These are phyloP conservation scores for Phyllosticta paracitricarpa DNA, from an alignment of 2,329 filamentous ascomycete species.

Conservation along the genomic window DNA sequence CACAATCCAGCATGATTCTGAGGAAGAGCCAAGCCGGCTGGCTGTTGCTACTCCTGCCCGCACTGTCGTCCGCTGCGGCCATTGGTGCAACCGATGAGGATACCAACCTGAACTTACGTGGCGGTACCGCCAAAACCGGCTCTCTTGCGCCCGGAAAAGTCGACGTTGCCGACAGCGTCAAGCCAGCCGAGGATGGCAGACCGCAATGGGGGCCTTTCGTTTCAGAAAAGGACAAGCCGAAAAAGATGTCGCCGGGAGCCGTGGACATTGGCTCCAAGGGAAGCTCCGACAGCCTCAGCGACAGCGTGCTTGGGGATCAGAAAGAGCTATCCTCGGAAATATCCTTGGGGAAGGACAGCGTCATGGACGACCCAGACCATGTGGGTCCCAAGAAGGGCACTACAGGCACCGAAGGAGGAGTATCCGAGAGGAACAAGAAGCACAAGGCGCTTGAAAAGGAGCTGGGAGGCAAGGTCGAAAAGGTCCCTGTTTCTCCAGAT, in stretches of 20 bases:
- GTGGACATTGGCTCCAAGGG: background rate
- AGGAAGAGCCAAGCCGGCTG: slow-evolving; percentile 45
- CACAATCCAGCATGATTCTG: slow-evolving; percentile 47
- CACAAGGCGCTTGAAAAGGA: slow-evolving; percentile 57
- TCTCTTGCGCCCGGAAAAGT: slow-evolving; percentile 21
- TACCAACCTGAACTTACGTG: slow-evolving; percentile 5
- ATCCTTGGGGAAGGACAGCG: slow-evolving; percentile 51
- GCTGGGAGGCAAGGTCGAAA: slow-evolving; percentile 56
- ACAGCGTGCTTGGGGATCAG: slow-evolving; percentile 26
- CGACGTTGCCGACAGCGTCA: slow-evolving; percentile 57
- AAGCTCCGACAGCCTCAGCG: slow-evolving; percentile 16
- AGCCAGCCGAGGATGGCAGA: slow-evolving; percentile 88
- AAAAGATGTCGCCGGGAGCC: slow-evolving; percentile 20
- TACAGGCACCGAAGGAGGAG: slow-evolving; percentile 78
- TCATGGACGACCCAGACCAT: slow-evolving; percentile 84
- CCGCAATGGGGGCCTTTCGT: slow-evolving; percentile 73
- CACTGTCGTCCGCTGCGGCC: slow-evolving; percentile 35
- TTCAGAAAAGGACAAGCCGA: slow-evolving; percentile 40
- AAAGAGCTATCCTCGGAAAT: slow-evolving; percentile 12
- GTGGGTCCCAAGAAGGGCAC: slow-evolving; percentile 71
- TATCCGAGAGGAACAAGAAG: slow-evolving; percentile 76
- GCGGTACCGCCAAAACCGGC: slow-evolving; percentile 13
- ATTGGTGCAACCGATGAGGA: slow-evolving; percentile 5
- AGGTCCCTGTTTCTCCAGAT: slow-evolving; percentile 74
- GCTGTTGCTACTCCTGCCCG: slow-evolving; percentile 51